These are phyloP conservation scores for Vigna angularis DNA, from an alignment of 306 rosid species.

Conservation along the genomic window DNA sequence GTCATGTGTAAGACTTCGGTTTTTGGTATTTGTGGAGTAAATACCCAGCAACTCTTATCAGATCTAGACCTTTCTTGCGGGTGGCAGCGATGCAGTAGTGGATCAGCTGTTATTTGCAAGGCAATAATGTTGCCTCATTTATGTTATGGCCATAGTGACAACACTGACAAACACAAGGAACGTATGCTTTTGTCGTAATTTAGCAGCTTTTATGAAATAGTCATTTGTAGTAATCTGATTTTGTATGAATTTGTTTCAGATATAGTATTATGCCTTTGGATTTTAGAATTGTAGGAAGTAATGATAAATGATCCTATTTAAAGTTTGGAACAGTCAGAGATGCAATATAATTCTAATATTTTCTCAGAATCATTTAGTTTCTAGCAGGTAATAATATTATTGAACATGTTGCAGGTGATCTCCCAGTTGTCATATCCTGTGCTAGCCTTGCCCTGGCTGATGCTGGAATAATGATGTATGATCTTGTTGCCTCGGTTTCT, in stretches of 20 bases:
- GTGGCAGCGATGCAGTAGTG: too few relatives aligned
- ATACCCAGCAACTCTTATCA: neutral
- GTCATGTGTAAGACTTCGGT: neutral
- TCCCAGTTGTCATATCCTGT: constrained; percentile 91
- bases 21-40: neutral
- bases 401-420: constrained; percentile 70
- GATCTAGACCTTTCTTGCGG: neutral
- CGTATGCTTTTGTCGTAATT: neutral
- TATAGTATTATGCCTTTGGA: neutral
- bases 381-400: constrained; percentile 30
- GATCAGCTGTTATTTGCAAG: too few relatives aligned
- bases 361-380: constrained; percentile 10
- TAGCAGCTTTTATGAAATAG: neutral
- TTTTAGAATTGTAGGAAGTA: constrained; percentile 3
- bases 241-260: constrained; percentile 23
- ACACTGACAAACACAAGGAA: neutral
- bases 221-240: constrained; percentile 27
- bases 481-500: constrained; percentile 94
- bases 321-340: constrained; percentile 36
- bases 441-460: constrained; percentile 99
- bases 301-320: neutral
- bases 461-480: constrained; percentile 97
- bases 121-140: too few relatives aligned
- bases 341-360: constrained; percentile 1
- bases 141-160: too few relatives aligned